Percentiles rank a stretch among this genome's conserved stretches.
These are phyloP conservation scores for Trichoderma sp. DNA, from an alignment of 2,329 filamentous ascomycete species.

Conservation along the genomic window DNA sequence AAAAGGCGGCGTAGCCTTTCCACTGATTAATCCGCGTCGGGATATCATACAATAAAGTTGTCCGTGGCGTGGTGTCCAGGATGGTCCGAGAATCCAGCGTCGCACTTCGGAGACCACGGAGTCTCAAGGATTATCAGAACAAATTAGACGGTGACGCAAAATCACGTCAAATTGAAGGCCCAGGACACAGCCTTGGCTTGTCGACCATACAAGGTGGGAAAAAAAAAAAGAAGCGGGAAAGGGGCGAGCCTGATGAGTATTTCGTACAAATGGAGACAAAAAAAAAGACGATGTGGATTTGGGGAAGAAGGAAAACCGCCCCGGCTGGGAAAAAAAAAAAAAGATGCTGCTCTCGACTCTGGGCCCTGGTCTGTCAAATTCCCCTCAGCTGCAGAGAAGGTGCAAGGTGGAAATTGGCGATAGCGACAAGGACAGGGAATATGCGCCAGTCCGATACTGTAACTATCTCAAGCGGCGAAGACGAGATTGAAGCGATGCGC, in stretches of 20 bases:
- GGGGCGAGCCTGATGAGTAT: background rate
- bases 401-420: slow-evolving; percentile 22
- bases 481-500: background rate
- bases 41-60: slow-evolving; percentile 21
- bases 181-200: slow-evolving; percentile 3
- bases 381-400: slow-evolving; percentile 18
- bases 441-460: background rate
- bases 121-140: slow-evolving; percentile 4
- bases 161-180: slow-evolving; percentile 13
- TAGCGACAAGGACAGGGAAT: slow-evolving; percentile 1
- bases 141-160: slow-evolving; percentile 6
- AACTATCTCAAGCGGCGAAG: background rate
- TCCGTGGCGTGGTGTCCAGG: slow-evolving; percentile 1
- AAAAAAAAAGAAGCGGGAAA: background rate
- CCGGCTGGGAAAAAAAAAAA: slow-evolving; percentile 2
- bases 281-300: slow-evolving; percentile 10
- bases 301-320: background rate
- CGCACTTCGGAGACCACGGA: slow-evolving; percentile 10
- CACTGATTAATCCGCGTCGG: slow-evolving; percentile 14
- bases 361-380: slow-evolving; percentile 17
- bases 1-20: slow-evolving; percentile 15
- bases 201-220: background rate
- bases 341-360: slow-evolving; percentile 1
- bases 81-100: slow-evolving; percentile 3
- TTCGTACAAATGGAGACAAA: slow-evolving; percentile 15